Evolutionary conservation across 805 yeast species (phyloP), one percentile per base, ranked within the genome.

Genomic region (Candida glaebosa): DNA sequence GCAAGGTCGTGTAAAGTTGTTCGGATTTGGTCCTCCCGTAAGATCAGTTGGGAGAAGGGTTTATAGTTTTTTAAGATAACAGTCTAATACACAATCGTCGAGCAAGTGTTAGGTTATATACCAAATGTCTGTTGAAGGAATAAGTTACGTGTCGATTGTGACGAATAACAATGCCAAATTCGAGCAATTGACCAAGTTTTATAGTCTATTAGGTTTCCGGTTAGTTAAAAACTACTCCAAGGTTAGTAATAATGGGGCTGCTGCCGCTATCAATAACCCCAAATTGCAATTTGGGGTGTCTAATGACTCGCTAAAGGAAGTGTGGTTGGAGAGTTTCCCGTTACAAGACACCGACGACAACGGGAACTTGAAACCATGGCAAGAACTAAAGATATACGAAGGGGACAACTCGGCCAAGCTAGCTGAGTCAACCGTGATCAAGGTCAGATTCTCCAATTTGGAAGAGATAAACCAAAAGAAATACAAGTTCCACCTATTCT

Each of bases 311-410:
- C 54, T 82, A 38, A 75, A 71, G 47, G 95, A 85, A 60, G 61
- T 78, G 20, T 85, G 95, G 95, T 57, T 85, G 36, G 86, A 83
- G 58, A 65, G 81, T 17, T 83, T 79, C 58, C 87, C 86, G 16
- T 64, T 75, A 31, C 73, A 68, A 46, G 54, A 59, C 37, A 16
- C 48, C 15, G 71, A 67, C 42, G 44, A 39, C 7, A 50, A 55
- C 20, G 75, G 73, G 3, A 52, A 60, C 37, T 41, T 61, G 22
- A 53, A 53, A 26, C 75, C 75, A 4, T 65, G 71, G 65, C 75
- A 69, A 43, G 74, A 69, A 37, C 52, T 63, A 53, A 42, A 46
- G 3, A 58, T 65, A 26, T 69, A 69, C 46, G 48, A 54, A 28
- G 74, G 75, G 3, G 74, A 69, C 50, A 34, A 47, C 20, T 54